These are phyloP conservation scores for Camillea tinctor DNA, from an alignment of 2,329 filamentous ascomycete genomes.

Conservation along the genomic window DNA sequence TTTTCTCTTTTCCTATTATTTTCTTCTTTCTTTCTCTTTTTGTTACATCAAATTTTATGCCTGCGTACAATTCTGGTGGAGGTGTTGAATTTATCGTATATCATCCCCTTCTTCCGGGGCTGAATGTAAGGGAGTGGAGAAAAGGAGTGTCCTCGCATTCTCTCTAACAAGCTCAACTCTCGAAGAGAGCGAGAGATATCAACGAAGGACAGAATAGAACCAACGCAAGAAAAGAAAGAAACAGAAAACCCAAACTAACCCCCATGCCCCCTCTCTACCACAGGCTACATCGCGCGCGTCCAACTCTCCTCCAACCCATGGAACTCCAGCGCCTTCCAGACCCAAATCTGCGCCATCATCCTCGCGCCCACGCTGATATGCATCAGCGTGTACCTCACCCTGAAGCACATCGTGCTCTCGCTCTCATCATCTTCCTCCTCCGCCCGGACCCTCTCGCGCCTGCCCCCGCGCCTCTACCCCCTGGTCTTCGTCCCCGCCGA, in stretches of 20 bases:
- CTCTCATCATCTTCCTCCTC: no score
- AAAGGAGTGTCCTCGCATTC: no score
- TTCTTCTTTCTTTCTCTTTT: background rate
- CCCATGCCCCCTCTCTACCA: background rate
- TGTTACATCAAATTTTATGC: no score
- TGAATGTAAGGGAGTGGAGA: no score
- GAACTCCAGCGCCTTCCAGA: slow-evolving; percentile 52
- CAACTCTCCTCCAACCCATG: slow-evolving; percentile 54
- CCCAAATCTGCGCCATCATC: slow-evolving; percentile 60
- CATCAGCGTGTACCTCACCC: slow-evolving; percentile 62
- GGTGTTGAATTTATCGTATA: no score
- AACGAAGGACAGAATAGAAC: no score
- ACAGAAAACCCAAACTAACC: background rate
- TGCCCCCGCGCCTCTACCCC: slow-evolving; percentile 52
- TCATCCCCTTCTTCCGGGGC: no score
- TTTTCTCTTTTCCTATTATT: background rate
- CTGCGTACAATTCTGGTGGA: no score
- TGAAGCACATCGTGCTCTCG: slow-evolving; percentile 60
- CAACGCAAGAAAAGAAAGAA: no score
- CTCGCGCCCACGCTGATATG: slow-evolving; percentile 60
- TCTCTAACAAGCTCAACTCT: no score
- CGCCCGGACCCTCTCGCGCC: no score
- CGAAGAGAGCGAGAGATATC: no score
- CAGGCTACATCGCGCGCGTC: slow-evolving; percentile 54
- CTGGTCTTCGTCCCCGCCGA: slow-evolving; percentile 60